Conservation (phyloP, 768 basidiomycete genomes). For the Leucocoprinus sp. region DNA sequence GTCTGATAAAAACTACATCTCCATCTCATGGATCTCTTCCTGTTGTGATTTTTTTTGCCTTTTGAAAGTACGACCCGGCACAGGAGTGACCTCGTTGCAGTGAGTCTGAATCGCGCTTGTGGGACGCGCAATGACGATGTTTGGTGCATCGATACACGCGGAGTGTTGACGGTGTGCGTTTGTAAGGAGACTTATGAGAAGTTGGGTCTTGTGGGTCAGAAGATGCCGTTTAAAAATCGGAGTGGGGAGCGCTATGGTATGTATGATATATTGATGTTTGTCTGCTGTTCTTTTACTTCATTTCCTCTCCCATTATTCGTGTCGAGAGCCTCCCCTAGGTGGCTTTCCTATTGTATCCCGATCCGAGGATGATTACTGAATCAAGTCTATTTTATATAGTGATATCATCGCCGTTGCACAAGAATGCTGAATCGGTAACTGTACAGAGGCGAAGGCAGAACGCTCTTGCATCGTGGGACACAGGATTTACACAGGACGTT, state of each 20-base stretch:
- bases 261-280: too few relatives aligned
- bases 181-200: constrained; percentile 50
- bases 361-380: too few relatives aligned
- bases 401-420: constrained; percentile 8
- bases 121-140: constrained; percentile 36
- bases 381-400: too few relatives aligned
- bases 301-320: not conserved
- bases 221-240: constrained; percentile 38
- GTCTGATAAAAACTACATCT: not conserved
- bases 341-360: not conserved
- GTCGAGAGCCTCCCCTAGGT: not conserved
- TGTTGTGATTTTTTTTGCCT: not conserved
- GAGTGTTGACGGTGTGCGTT: constrained; percentile 48
- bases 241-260: constrained; percentile 4
- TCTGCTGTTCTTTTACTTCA: not conserved
- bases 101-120: constrained; percentile 21
- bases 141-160: constrained; percentile 66
- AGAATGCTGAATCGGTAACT: not conserved
- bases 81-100: constrained; percentile 28
- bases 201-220: constrained; percentile 51
- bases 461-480: constrained; percentile 9
- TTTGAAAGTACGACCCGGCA: not conserved
- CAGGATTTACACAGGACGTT: not conserved
- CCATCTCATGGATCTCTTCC: not conserved
- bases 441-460: not conserved